A percentile compares a stretch with the other conserved stretches of the same genome.
Evolutionary conservation across 441 rosid species (phyloP).

Genomic region (Populus hybrid): DNA sequence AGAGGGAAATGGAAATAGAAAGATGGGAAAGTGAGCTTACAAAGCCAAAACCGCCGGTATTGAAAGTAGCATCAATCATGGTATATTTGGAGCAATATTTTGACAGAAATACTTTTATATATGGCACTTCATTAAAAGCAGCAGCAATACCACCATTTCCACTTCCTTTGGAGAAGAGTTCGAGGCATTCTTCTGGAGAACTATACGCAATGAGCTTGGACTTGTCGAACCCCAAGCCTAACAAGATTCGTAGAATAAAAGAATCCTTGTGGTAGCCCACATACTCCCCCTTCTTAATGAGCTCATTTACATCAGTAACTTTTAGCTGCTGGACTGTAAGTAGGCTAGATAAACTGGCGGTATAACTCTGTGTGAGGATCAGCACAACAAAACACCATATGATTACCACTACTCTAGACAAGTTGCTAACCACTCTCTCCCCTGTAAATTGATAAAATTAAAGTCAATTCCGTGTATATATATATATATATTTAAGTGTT

Average conservation of each 20-base stretch:
- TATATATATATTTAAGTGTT: no score
- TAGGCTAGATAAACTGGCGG: no score
- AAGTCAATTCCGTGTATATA: no score
- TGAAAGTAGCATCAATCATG: neutral
- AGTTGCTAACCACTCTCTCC: no score
- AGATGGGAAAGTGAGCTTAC: neutral
- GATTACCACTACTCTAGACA: no score
- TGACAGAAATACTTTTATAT: neutral
- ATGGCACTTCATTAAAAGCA: neutral
- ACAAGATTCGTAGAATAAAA: neutral
- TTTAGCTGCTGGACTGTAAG: slow-evolving; percentile 48
- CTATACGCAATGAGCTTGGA: neutral
- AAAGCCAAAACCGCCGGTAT: neutral
- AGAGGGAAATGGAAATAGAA: neutral
- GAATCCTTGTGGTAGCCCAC: neutral
- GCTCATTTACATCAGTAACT: neutral
- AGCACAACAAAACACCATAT: no score
- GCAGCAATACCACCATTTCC: neutral
- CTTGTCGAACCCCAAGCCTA: neutral
- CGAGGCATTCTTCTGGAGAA: neutral
- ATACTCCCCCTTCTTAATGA: neutral
- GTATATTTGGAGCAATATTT: neutral
- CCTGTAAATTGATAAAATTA: no score
- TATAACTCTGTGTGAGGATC: no score
- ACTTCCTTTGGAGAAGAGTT: neutral